phyloP scores from a whole-genome alignment of 73 alveolate species.

The Uronychia setigera region DNA sequence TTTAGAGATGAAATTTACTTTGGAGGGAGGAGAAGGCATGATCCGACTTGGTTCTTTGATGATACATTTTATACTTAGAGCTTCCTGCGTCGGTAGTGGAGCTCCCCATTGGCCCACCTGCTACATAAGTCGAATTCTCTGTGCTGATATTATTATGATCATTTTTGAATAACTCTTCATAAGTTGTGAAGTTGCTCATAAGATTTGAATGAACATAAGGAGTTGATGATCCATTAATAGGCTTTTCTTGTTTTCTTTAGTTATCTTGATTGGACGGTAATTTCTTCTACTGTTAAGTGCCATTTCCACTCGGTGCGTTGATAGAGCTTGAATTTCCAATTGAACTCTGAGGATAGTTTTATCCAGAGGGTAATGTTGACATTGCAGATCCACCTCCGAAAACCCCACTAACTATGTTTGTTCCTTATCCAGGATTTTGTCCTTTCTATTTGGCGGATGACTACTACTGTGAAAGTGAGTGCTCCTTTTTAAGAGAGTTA shows the following conservation, averaged over 20 bases:
- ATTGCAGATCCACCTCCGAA: background rate
- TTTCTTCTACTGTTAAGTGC: background rate
- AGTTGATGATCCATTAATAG: background rate
- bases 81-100: background rate
- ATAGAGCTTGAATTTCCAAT: background rate
- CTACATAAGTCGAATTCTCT: background rate
- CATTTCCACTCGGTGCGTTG: background rate
- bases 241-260: background rate
- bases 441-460: background rate
- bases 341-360: background rate
- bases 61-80: background rate
- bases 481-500: background rate
- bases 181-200: background rate
- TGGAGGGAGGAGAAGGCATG: background rate
- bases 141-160: background rate
- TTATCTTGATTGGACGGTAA: background rate
- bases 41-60: background rate
- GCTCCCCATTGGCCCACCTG: background rate
- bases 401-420: background rate
- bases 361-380: background rate
- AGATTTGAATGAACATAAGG: background rate
- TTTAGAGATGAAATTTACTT: background rate
- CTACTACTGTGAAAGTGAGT: background rate
- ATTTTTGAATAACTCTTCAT: background rate
- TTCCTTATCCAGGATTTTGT: background rate